Base-by-base conservation (phyloP, 1,284 basidiomycete genomes). In the Trichosporon faecale region DNA sequence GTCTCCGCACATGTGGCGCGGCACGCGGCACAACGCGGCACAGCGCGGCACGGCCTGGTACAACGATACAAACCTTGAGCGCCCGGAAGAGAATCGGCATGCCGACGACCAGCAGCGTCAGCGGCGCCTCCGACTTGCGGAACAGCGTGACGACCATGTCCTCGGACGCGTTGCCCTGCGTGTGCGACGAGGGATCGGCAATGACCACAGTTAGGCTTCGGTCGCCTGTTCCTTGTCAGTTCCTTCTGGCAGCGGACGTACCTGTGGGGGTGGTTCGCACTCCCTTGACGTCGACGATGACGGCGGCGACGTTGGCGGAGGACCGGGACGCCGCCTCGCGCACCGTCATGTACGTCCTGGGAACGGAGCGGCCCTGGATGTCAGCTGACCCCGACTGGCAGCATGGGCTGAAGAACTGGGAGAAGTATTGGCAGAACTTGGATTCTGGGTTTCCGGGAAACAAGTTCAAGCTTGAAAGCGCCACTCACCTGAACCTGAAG, bases 61-160 rank as follows among this genome's bases (percentile, higher is more conserved):
- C 49, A 2, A 52, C 3, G 8, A 46, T n/a, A 46, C 44, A 1
- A 46, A 76, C 76, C 57, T 72, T 76, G 35, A 76, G 27, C 9
- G 61, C 49, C 2, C 77, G 73, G 21, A 79, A 73, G 0, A 78
- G 65, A 0, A 79, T 70, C 2, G 76, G 72, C 25, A 52, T 55
- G 11, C 78, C 76, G 3, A 65, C 76, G 3, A 66, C 23, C 8
- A 46, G 31, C 14, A 76, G 37, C 29, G 57, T 21, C 1, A 79
- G 63, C 7, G 74, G 69, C 7, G 11, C 55, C 8, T 67, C 60
- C 8, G 14, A n/a, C 27, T 49, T 67, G 23, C 78, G 70, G 52
- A 79, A 78, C 23, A 80, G 35, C 0, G 76, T 75, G 1, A 81
- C 67, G 0, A 76, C 75, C n/a, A 75, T 64, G 65, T 77, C 75